Conservation (phyloP, 305 asterid genomes). For the Striga hermonthica region DNA sequence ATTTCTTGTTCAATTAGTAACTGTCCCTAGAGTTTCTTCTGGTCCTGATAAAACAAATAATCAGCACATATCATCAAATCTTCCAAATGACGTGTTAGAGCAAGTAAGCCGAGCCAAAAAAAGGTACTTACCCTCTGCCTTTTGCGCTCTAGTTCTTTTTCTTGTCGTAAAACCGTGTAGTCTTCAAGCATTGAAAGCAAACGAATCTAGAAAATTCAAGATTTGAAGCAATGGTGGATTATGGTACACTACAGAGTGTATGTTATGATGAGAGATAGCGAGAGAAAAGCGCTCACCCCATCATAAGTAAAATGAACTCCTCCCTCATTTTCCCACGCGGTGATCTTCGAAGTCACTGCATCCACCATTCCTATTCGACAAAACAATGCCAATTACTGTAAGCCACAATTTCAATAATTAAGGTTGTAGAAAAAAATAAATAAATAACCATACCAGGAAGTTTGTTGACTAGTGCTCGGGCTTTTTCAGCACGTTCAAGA, state of each 20-base stretch:
- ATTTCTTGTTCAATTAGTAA: constrained; percentile 89
- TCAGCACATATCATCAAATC: constrained; percentile 1
- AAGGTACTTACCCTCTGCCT: constrained; percentile 64
- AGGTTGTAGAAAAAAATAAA: not conserved
- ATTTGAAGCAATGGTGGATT: constrained; percentile 15
- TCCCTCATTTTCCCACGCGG: constrained; percentile 86
- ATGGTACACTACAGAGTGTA: not conserved
- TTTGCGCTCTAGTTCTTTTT: constrained; percentile 83
- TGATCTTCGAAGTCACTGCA: constrained; percentile 69
- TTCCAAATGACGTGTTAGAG: not conserved
- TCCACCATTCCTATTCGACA: constrained; percentile 77
- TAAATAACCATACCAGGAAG: constrained; percentile 68
- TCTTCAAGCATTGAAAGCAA: constrained; percentile 88
- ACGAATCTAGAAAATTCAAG: constrained; percentile 53
- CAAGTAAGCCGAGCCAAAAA: constrained; percentile 3
- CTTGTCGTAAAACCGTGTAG: constrained; percentile 64
- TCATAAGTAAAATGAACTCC: constrained; percentile 77
- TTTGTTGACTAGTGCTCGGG: constrained; percentile 80
- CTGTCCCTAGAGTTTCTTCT: constrained; percentile 95
- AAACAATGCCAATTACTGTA: constrained; percentile 17
- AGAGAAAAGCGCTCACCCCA: constrained; percentile 58
- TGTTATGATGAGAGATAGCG: constrained; percentile 1
- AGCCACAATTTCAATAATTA: constrained; percentile 4
- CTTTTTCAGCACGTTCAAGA: constrained; percentile 92
- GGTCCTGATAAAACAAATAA: constrained; percentile 54